These are phyloP conservation scores for Penicillium janthinellum DNA, from an alignment of 2,329 filamentous ascomycete species.

Conservation along the genomic window DNA sequence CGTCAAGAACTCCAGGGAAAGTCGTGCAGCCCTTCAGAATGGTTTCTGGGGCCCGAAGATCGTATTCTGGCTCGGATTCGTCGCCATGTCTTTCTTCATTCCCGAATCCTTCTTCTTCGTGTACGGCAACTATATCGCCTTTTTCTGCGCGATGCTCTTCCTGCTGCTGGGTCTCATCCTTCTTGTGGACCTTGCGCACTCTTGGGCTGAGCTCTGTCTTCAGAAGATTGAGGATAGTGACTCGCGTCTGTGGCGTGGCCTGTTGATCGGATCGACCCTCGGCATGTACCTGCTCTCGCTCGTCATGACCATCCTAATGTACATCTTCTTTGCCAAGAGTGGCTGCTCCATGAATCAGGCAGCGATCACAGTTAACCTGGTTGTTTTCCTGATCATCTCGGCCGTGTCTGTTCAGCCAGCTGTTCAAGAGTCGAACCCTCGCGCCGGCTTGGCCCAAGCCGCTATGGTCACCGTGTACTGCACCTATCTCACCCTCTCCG, in stretches of 20 bases:
- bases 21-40: conserved; percentile 87
- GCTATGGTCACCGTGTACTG: conserved; percentile 98
- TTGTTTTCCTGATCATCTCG: conserved; percentile 79
- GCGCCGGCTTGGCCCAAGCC: conserved; percentile 92
- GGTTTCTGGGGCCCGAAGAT: conserved; percentile 99
- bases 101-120: conserved; percentile 92
- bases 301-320: conserved; percentile 95
- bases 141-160: conserved; percentile 88
- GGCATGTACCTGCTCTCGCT: conserved; percentile 91
- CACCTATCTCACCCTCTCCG: conserved; percentile 97
- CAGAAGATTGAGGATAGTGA: conserved; percentile 89
- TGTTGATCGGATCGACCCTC: conserved; percentile 89
- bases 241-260: conserved; percentile 77
- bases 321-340: conserved; percentile 84
- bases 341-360: conserved; percentile 95
- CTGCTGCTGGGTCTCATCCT: conserved; percentile 88
- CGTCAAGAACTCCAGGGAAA: conserved; percentile 82
- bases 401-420: conserved; percentile 84
- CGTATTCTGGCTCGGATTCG: conserved; percentile 80
- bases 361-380: conserved; percentile 88
- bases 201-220: conserved; percentile 95
- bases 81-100: conserved; percentile 92
- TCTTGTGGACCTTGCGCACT: conserved; percentile 91
- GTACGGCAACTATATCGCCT: conserved; percentile 92
- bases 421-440: conserved; percentile 88